Base-by-base conservation (phyloP, 768 basidiomycete genomes). In the Rhizopogon vulgaris region DNA sequence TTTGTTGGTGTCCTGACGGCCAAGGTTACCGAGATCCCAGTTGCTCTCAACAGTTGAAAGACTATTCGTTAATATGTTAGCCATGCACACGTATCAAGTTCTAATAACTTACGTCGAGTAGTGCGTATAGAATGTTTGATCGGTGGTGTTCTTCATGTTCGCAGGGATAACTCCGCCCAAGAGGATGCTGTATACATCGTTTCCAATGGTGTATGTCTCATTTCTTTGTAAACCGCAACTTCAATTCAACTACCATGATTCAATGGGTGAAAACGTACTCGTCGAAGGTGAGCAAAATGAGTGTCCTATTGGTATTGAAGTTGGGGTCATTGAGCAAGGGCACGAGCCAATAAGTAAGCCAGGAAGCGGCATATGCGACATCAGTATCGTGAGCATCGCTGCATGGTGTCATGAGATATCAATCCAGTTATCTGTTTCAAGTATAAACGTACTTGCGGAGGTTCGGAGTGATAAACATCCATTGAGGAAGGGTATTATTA, bases 391-490 rank as follows among this genome's bases (percentile, higher is more conserved):
- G 84, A 1, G 68, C 82, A 56, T 83, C 83, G 58, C 84, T 75
- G 45, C 73, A 59, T 37, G 28, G 46, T 28, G 8, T 32, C 38
- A 24, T 4, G 7, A 9, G 51, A 22, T 22, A 22, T 43, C 24
- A 5, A 15, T 15, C 14, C 25, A 50, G 9, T 6, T 11, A 42
- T 7, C 18, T 3, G 41, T 7, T 22, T 15, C 37, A 12, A 32
- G 25, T 28, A 38, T 15, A n/a, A 1, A 56, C 66, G 8, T 36
- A 63, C 65, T 68, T 48, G 49, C 58, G 60, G 9, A 81, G 68
- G 62, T 85, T 85, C 11, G 84, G 84, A 1, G 84, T 84, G 49
- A 85, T 69, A 56, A 80, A 84, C 8, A 71, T 56, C 79, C 82
- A 85, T 50, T 84, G 82, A 10, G 82, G 76, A 39, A 85, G 63